Evolutionary conservation across 306 rosid species (phyloP), one percentile per base, ranked within the genome.

Genomic region (Medicago lupulina): DNA sequence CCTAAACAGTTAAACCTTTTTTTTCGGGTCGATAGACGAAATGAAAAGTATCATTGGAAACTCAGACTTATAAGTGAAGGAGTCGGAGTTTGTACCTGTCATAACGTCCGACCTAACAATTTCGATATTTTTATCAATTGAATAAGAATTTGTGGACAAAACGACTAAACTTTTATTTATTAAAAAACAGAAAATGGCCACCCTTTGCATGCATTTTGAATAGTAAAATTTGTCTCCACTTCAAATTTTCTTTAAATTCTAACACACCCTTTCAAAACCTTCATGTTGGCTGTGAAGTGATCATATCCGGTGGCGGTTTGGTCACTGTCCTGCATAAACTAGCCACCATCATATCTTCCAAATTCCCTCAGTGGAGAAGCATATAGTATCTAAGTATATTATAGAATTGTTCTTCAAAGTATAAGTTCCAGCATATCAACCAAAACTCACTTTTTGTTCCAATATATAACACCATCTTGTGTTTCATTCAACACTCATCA

Each of bases 371-470:
- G 96, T 92, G 96, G 97, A 79, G 89, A 84, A 87, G 90, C 87
- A 88, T 88, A 87, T 86, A 87, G 97, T 87, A 86, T 82, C 70
- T 73, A 58, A 79, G 96, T 88, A 95, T 96, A 90, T 92, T 85
- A 88, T 85, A 88, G 97, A 96, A 96, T 96, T 96, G 99, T 96
- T 97, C 98, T 90, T 78, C 63, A 79, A 87, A 85, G 96, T 80
- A 89, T 96, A 86, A 70, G 93, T 86, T 85, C 93, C 83, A 76
- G 72, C 83, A 84, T 84, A 82, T 85, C 86, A 85, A 84, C 87
- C 23, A 85, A 60, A 78, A 83, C 74, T 43, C 83, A 76, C 17
- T 61, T 61, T 31, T 31, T 76, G 84, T 87, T 85, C 41, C 85
- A 57, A 36, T 50, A 85, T 95, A 92, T 90, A 90, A 76, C 83